Evolutionary conservation across 805 yeast species (phyloP).

Genomic region (Ogataea pini): DNA sequence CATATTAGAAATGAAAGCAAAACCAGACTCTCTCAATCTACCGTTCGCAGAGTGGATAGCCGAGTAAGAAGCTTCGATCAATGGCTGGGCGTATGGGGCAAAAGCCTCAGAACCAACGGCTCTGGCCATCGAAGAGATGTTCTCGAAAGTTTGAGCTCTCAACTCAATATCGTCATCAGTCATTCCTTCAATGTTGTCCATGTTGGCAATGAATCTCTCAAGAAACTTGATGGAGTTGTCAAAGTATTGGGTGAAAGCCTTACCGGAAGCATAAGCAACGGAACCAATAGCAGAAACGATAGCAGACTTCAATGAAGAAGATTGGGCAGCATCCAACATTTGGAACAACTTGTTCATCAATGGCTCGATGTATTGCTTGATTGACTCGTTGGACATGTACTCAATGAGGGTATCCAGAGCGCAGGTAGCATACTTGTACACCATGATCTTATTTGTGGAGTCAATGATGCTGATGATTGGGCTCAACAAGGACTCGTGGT

Average conservation of each 20-base stretch:
- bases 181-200: constrained; percentile 69
- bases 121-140: constrained; percentile 90
- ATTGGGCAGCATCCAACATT: constrained; percentile 74
- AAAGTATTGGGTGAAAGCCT: constrained; percentile 83
- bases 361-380: constrained; percentile 77
- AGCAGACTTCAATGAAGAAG: constrained; percentile 73
- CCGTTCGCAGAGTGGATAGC: constrained; percentile 77
- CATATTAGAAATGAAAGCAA: constrained; percentile 88
- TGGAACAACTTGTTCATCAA: constrained; percentile 86
- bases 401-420: constrained; percentile 93
- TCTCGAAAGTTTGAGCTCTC: constrained; percentile 89
- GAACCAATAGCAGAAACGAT: constrained; percentile 96
- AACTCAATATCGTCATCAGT: constrained; percentile 88
- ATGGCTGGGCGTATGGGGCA: constrained; percentile 80
- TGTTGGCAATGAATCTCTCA: constrained; percentile 75
- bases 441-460: constrained; percentile 75
- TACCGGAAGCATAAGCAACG: constrained; percentile 93
- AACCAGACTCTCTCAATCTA: constrained; percentile 92
- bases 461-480: constrained; percentile 85
- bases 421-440: constrained; percentile 86
- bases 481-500: constrained; percentile 81
- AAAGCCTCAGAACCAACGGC: constrained; percentile 94
- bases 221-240: constrained; percentile 75
- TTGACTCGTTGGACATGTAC: constrained; percentile 84
- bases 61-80: constrained; percentile 82